Base-by-base conservation (phyloP, 306 rosid species). In the Neltuma alba region DNA sequence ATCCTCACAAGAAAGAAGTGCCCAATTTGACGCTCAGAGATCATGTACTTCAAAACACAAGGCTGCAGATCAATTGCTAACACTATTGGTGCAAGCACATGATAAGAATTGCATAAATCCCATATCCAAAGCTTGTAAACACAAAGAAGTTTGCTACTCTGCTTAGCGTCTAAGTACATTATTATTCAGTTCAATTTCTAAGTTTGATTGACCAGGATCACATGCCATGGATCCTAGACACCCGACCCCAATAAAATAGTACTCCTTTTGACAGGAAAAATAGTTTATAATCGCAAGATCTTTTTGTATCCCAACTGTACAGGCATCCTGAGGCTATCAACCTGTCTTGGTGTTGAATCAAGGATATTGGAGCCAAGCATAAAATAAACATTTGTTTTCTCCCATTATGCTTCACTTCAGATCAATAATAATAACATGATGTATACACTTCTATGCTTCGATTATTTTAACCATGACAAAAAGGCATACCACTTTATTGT, bases 141-240 rank as follows among this genome's bases (percentile, higher is more conserved):
- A 20, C 8, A 65, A n/a, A 15, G n/a, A 64, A 36, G 47, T 36
- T 40, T n/a, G 28, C 72, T 21, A 9, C 28, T 4, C 50, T 23
- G 48, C 72, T 66, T 5, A 21, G 33, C 50, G 21, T 66, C 21
- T 12, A 66, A 23, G 50, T 37, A 37, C n/a, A 66, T 18, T 21
- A 21, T 38, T 38, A 38, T 66, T 14, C 30, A 21, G 9, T 37
- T 21, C 30, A 70, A 79, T 47, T 41, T 28, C 55, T 30, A 15
- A 21, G 18, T 21, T 15, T 18, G 40, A 58, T 41, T 58, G 63
- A 64, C 48, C 47, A 34, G 72, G 62, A 70, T 79, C 36, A n/a
- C 45, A 42, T 40, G 31, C 36, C 27, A 70, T 44, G 71, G 25
- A 31, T 41, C 76, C 28, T 79, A 72, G 31, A 71, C 38, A 11